Base-by-base conservation (phyloP, 345 rosid genomes). In the Cardamine chenopodiifolia region DNA sequence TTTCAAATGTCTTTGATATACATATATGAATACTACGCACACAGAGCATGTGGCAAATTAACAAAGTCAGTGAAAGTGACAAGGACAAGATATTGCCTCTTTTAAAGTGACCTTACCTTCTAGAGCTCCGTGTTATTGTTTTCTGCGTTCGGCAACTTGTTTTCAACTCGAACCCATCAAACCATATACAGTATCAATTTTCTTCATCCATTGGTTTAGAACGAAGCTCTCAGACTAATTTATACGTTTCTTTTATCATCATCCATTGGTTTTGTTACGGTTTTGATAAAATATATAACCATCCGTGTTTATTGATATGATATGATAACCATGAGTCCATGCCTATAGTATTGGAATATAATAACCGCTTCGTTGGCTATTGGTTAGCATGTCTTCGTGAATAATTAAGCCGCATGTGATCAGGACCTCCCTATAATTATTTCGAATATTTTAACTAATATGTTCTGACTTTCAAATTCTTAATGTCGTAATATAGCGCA, bases 351-450 rank as follows among this genome's bases (percentile, higher is more conserved):
- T 3, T 31, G 34, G 5, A 50, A 20, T 62, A 72, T 28, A 52
- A 14, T 66, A 47, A 22, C 4, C 35, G 0, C 3, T 15, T 48
- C 44, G 23, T 26, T 67, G 55, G 29, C 47, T 20, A 49, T 49
- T 75, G 68, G 62, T 60, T 60, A 75, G 73, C 73, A 60, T 60
- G 56, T 75, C 35, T 60, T 52, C 13, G 49, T 29, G 55, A 60
- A 75, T 42, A 50, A 50, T 50, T 68, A 40, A 28, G 8, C 63
- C 64, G 55, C 77, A 73, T 64, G 77, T 35, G 25, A 4, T 29
- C 79, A 68, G 78, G 62, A 25, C 60, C 52, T 25, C 19, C 4
- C 3, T 47, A 2, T 35, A 47, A 23, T 9, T 26, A 58, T 58
- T 49, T 75, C 35, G 28, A 50, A 29, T 75, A 68, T 20, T 68